These are phyloP conservation scores for Phylloporus arenicola DNA, from an alignment of 768 basidiomycete species.

Conservation along the genomic window DNA sequence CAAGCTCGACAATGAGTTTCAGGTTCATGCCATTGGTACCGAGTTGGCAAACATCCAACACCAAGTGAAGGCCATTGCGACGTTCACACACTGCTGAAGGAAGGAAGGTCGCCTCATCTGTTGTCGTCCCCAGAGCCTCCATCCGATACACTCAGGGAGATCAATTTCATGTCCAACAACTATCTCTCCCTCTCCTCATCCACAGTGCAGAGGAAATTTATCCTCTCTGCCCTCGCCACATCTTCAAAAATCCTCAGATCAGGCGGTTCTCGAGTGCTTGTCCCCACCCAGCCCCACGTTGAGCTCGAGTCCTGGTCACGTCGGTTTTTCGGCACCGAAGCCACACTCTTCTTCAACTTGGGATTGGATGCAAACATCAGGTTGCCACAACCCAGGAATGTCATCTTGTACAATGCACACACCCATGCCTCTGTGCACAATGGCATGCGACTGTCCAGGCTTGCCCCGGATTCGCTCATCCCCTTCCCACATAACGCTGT, in stretches of 20 bases:
- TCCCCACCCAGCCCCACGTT: slow-evolving; percentile 51
- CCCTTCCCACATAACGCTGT: slow-evolving; percentile 70
- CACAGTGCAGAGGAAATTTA: slow-evolving; percentile 45
- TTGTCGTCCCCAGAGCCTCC: slow-evolving; percentile 55
- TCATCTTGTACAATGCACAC: slow-evolving; percentile 76
- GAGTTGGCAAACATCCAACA: too few relatives aligned
- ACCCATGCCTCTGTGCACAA: slow-evolving; percentile 92
- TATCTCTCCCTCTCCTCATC: slow-evolving; percentile 80
- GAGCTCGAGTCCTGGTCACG: slow-evolving; percentile 67
- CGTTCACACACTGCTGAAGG: too few relatives aligned
- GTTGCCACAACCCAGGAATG: slow-evolving; percentile 75
- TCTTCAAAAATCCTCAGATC: slow-evolving; percentile 73
- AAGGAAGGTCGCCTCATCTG: slow-evolving; percentile 63
- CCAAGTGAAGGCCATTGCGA: too few relatives aligned
- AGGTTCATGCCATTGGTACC: too few relatives aligned
- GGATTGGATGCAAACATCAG: slow-evolving; percentile 92
- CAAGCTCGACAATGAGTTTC: too few relatives aligned
- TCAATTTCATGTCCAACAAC: slow-evolving; percentile 86
- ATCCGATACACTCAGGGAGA: slow-evolving; percentile 30
- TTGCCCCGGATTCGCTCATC: slow-evolving; percentile 31
- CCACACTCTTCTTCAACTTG: slow-evolving; percentile 83
- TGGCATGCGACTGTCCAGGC: slow-evolving; percentile 65
- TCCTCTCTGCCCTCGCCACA: slow-evolving; percentile 48
- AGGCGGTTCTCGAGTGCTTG: slow-evolving; percentile 81
- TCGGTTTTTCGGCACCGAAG: slow-evolving; percentile 53